phyloP scores from a whole-genome alignment of 805 yeast species.

The Lipomyces japonicus region DNA sequence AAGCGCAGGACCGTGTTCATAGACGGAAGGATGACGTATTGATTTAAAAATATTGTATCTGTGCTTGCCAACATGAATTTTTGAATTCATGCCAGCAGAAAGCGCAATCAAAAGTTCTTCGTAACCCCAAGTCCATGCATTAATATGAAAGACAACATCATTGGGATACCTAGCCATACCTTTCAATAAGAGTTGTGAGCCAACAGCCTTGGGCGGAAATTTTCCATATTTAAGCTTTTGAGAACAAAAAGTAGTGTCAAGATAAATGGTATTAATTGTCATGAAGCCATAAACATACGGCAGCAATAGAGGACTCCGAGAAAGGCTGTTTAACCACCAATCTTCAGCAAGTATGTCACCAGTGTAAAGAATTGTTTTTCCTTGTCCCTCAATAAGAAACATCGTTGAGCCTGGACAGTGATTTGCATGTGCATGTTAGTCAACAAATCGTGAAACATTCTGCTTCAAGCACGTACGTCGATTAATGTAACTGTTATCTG shows the following conservation, averaged over 20 bases:
- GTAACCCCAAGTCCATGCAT: conserved; percentile 47
- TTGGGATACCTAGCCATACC: conserved; percentile 45
- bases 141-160: conserved; percentile 43
- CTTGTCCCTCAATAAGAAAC: conserved; percentile 45
- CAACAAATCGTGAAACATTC: not conserved
- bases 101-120: conserved; percentile 52
- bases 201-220: conserved; percentile 34
- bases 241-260: conserved; percentile 50
- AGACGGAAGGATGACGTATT: conserved; percentile 13
- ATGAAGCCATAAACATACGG: conserved; percentile 43
- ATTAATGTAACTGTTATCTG: conserved; percentile 43
- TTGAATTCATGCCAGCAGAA: conserved; percentile 30
- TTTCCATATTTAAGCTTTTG: not conserved
- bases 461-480: conserved; percentile 26
- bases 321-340: conserved; percentile 47
- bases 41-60: conserved; percentile 30
- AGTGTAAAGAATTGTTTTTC: conserved; percentile 45
- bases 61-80: conserved; percentile 38
- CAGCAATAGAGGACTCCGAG: conserved; percentile 41
- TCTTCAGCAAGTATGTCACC: conserved; percentile 58
- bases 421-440: conserved; percentile 38
- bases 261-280: conserved; percentile 45
- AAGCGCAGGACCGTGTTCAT: conserved; percentile 14
- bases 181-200: conserved; percentile 39
- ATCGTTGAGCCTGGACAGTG: conserved; percentile 61